Conservation (phyloP, 1,139 yeast species). For the Hemisphaericaspora xylofermentans region DNA sequence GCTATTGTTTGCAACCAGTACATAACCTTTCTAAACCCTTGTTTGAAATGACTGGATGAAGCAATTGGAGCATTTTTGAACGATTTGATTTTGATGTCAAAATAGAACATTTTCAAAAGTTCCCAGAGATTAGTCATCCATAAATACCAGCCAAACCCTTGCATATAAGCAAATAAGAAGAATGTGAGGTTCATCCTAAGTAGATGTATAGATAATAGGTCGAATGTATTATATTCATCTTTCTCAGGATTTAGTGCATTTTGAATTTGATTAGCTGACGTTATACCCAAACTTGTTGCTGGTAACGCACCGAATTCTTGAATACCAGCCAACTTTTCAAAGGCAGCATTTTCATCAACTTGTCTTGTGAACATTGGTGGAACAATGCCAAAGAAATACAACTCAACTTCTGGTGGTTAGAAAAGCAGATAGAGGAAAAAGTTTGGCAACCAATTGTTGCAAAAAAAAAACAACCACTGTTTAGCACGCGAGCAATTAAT, state of each 20-base stretch:
- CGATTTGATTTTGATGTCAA: constrained; percentile 12
- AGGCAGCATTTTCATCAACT: constrained; percentile 5
- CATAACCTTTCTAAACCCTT: constrained; percentile 2
- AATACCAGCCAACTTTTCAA: constrained; percentile 4
- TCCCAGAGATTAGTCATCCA: constrained; percentile 9
- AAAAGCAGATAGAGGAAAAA: neutral
- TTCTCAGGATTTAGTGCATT: constrained; percentile 13
- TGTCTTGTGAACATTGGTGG: constrained; percentile 4
- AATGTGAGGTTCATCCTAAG: constrained; percentile 16
- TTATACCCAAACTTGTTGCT: constrained; percentile 13
- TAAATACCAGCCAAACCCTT: constrained; percentile 5
- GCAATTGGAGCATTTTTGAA: constrained; percentile 6
- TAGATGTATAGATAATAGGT: constrained; percentile 21
- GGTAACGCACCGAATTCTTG: constrained; percentile 14
- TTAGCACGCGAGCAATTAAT: too few species aligned
- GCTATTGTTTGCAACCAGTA: constrained; percentile 8
- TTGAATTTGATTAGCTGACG: constrained; percentile 9
- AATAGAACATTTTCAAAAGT: constrained; percentile 11
- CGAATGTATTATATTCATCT: constrained; percentile 19
- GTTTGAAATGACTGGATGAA: constrained; percentile 7
- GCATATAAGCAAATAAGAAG: constrained; percentile 10
- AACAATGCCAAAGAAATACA: too few species aligned
- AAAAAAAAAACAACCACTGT: neutral
- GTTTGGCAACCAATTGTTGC: constrained; percentile 1
- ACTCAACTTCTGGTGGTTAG: neutral